phyloP scores from a whole-genome alignment of 768 basidiomycete species.

The Lentinula sp. region DNA sequence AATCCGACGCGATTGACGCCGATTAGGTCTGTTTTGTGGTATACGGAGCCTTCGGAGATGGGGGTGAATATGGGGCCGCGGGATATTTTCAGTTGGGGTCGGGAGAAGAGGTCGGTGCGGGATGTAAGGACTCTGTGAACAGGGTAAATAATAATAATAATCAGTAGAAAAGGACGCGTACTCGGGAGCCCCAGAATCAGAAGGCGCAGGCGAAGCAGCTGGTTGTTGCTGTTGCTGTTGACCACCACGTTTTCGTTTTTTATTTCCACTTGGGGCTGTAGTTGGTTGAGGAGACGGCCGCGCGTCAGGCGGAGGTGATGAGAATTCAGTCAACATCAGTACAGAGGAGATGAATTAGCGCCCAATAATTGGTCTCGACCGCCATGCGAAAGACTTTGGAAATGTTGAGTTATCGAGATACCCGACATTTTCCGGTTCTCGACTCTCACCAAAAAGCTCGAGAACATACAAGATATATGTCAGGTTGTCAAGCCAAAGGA shows the following conservation, averaged over 20 bases:
- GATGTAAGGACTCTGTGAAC: constrained; percentile 48
- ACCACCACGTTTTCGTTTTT: constrained; percentile 52
- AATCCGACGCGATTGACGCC: constrained; percentile 74
- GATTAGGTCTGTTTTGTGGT: constrained; percentile 63
- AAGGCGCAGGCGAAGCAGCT: constrained; percentile 55
- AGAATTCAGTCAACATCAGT: constrained; percentile 26
- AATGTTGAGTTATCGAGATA: too few species aligned
- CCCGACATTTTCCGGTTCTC: too few species aligned
- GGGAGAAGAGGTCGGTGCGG: constrained; percentile 62
- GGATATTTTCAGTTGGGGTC: constrained; percentile 68
- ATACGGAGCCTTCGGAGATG: constrained; percentile 46
- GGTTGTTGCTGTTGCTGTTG: constrained; percentile 10
- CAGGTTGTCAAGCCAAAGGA: too few species aligned
- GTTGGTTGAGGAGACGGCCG: constrained; percentile 1
- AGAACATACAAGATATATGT: too few species aligned
- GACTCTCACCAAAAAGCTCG: too few species aligned
- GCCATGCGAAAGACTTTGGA: too few species aligned
- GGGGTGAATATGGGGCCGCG: constrained; percentile 69
- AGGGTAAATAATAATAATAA: constrained; percentile 1
- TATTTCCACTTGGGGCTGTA: constrained; percentile 24
- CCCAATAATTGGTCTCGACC: too few species aligned
- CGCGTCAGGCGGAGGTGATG: constrained; percentile 23
- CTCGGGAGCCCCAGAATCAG: constrained; percentile 42
- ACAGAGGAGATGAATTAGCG: neutral
- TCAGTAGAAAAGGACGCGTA: constrained; percentile 15